Conservation (phyloP, 805 yeast species). For the Saccharomycopsis javanensis region DNA sequence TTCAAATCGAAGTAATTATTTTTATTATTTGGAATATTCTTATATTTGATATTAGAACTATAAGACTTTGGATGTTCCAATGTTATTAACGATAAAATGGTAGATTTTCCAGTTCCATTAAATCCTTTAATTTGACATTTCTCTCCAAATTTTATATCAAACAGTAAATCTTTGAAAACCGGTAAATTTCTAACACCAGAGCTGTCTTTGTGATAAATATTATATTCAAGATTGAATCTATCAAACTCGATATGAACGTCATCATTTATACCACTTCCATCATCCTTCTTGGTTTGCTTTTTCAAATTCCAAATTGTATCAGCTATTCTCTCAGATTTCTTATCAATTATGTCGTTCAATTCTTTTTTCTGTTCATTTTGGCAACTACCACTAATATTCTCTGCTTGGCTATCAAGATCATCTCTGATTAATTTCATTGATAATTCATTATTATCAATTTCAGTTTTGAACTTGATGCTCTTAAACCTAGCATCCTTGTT, state of each 20-base stretch:
- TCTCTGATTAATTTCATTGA: not conserved
- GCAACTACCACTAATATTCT: not conserved
- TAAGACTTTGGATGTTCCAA: conserved; percentile 97
- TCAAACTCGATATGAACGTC: conserved; percentile 39
- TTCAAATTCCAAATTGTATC: not conserved
- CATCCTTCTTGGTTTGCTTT: not conserved
- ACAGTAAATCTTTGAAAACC: conserved; percentile 48
- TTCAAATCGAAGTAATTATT: conserved; percentile 73
- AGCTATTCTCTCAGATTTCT: not conserved
- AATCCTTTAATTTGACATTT: conserved; percentile 85
- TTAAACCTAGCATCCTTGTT: conserved; percentile 41
- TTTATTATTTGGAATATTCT: conserved; percentile 64
- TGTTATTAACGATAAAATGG: conserved; percentile 71
- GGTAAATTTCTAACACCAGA: conserved; percentile 22
- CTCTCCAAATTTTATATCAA: conserved; percentile 63
- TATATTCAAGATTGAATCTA: conserved; percentile 56
- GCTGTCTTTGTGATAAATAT: not conserved
- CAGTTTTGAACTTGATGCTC: not conserved
- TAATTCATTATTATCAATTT: not conserved
- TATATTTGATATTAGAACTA: conserved; percentile 56
- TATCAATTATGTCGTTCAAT: not conserved
- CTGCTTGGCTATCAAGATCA: too few relatives aligned
- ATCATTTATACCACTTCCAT: not conserved
- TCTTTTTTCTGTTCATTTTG: not conserved
- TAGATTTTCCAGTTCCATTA: conserved; percentile 92